Conservation (phyloP, 129 eudicot species). For the Flaveria brownii region DNA sequence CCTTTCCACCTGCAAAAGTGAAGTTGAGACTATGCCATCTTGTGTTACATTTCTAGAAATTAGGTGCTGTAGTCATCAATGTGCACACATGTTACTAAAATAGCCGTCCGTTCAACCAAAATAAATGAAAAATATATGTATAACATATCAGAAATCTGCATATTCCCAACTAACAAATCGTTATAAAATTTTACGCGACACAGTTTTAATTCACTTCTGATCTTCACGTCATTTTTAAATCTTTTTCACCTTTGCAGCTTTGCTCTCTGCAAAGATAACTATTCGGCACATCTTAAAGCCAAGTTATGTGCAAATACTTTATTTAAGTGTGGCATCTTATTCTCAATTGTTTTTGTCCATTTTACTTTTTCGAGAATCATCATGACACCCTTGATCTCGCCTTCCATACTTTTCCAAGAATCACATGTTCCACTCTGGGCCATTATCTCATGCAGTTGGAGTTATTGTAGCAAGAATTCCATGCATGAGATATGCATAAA, state of each 20-base stretch:
- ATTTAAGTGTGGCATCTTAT: conserved; percentile 36
- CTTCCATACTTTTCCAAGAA: conserved; percentile 52
- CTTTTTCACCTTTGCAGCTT: conserved; percentile 16
- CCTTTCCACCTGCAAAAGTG: conserved; percentile 16
- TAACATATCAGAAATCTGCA: not conserved
- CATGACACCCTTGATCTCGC: conserved; percentile 31
- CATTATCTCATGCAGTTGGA: conserved; percentile 40
- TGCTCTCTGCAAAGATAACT: conserved; percentile 28
- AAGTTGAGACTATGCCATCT: not conserved
- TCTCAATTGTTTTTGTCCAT: conserved; percentile 34
- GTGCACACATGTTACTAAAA: conserved; percentile 6
- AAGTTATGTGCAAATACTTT: conserved; percentile 9
- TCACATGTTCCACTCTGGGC: conserved; percentile 59
- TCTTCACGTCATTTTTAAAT: conserved; percentile 12
- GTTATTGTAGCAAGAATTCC: conserved; percentile 33
- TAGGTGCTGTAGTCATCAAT: conserved; percentile 11
- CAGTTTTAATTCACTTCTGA: conserved; percentile 2
- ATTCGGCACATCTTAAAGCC: conserved; percentile 21
- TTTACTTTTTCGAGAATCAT: conserved; percentile 42
- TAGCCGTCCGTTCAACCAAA: not conserved
- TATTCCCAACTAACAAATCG: not conserved
- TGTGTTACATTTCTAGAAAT: conserved; percentile 5
- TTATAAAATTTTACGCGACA: not conserved
- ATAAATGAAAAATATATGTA: not conserved
- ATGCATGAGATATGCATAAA: conserved; percentile 49